Percentiles rank a stretch among this genome's conserved stretches.
Evolutionary conservation across 1,284 basidiomycete species (phyloP).

Genomic region (Ceratobasidium sp.): DNA sequence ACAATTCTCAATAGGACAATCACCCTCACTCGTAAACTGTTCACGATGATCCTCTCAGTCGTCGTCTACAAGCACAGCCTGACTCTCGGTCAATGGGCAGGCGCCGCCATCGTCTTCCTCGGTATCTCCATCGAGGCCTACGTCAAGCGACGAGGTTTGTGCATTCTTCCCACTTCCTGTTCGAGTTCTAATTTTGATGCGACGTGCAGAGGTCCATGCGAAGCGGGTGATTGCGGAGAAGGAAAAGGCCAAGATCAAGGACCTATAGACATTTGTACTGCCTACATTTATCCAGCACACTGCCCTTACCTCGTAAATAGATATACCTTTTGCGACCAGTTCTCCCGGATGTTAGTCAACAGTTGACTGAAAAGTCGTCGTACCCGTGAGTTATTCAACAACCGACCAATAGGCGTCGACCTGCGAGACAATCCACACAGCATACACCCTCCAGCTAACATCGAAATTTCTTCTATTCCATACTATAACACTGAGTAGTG

Average conservation of each 20-base stretch:
- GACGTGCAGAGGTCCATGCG: conserved; percentile 72
- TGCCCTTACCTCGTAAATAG: too few species aligned
- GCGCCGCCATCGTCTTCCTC: conserved; percentile 89
- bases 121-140: conserved; percentile 94
- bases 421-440: too few species aligned
- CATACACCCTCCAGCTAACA: not conserved
- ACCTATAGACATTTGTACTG: conserved; percentile 63
- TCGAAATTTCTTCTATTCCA: conserved; percentile 9
- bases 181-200: not conserved
- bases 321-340: not conserved
- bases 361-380: too few species aligned
- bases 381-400: too few species aligned
- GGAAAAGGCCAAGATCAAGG: conserved; percentile 82
- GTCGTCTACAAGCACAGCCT: conserved; percentile 91
- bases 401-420: too few species aligned
- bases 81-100: conserved; percentile 88
- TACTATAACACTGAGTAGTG: conserved; percentile 3
- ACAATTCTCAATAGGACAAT: conserved; percentile 73
- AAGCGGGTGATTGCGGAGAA: conserved; percentile 82
- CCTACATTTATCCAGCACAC: too few species aligned
- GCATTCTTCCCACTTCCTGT: not conserved
- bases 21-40: conserved; percentile 96
- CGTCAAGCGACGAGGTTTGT: conserved; percentile 81
- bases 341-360: not conserved
- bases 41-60: conserved; percentile 97